These are phyloP conservation scores for Globomyces sp. DNA, from an alignment of 371 early-diverging fungal genomes.

Conservation along the genomic window DNA sequence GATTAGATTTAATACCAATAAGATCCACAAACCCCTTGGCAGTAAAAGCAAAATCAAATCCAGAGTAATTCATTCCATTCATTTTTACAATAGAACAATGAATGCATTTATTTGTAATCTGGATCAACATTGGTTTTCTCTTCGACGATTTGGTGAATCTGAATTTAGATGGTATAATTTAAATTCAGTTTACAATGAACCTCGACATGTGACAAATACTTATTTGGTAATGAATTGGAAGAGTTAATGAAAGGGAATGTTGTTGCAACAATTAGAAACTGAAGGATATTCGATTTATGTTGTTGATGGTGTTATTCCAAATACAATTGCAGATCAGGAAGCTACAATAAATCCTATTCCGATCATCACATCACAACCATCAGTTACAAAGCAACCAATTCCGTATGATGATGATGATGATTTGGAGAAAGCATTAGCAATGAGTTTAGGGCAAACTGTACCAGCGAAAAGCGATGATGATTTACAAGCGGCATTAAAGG, in stretches of 20 bases:
- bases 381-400: neutral
- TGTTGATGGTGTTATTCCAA: conserved; percentile 11
- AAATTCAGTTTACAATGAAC: conserved; percentile 50
- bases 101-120: conserved; percentile 53
- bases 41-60: conserved; percentile 45
- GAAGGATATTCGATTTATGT: conserved; percentile 50
- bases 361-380: neutral
- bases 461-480: neutral
- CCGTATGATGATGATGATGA: neutral
- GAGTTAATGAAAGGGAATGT: neutral
- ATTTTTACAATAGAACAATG: conserved; percentile 20
- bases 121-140: conserved; percentile 52
- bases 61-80: conserved; percentile 10
- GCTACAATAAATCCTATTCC: conserved; percentile 18
- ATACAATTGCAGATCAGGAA: conserved; percentile 10
- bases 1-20: conserved; percentile 58
- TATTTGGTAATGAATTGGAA: conserved; percentile 37
- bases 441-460: conserved; percentile 1
- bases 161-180: conserved; percentile 66
- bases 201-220: conserved; percentile 54
- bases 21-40: conserved; percentile 45
- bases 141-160: conserved; percentile 57
- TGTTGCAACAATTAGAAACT: conserved; percentile 55
- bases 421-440: neutral
- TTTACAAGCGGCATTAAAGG: conserved; percentile 11